These are phyloP conservation scores for Paraphysoderma sedebokerense DNA, from an alignment of 371 early-diverging fungal species.

Conservation along the genomic window DNA sequence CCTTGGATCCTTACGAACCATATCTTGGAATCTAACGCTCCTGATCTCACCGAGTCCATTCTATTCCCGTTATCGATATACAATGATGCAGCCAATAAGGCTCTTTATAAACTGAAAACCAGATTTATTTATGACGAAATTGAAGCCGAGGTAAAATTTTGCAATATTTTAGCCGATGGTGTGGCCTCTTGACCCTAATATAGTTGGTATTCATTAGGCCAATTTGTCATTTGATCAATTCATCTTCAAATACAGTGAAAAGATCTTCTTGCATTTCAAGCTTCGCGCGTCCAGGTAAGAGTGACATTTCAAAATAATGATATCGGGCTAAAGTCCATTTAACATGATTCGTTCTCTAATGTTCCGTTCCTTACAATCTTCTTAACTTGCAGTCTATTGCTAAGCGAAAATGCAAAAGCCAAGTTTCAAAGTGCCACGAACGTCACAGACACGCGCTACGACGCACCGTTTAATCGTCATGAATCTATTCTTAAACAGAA, in stretches of 20 bases:
- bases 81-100: constrained; percentile 20
- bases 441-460: not conserved
- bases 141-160: constrained; percentile 27
- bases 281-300: constrained; percentile 3
- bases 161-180: not conserved
- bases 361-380: no score
- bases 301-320: no score
- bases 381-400: constrained; percentile 3
- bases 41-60: constrained; percentile 14
- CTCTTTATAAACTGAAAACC: constrained; percentile 14
- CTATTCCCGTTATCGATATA: constrained; percentile 24
- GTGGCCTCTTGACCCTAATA: not conserved
- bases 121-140: constrained; percentile 26
- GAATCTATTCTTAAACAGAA: not conserved
- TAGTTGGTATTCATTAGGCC: no score
- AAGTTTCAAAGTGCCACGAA: no score
- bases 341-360: not conserved
- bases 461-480: not conserved
- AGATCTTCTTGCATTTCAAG: constrained; percentile 22
- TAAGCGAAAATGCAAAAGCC: constrained; percentile 6
- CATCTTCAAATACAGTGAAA: constrained; percentile 15
- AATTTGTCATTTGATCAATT: constrained; percentile 26
- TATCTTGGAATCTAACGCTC: constrained; percentile 13
- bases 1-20: constrained; percentile 29
- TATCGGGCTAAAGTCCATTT: no score